These are phyloP conservation scores for Neopestalotiopsis clavispora DNA, from an alignment of 2,329 filamentous ascomycete genomes.

Conservation along the genomic window DNA sequence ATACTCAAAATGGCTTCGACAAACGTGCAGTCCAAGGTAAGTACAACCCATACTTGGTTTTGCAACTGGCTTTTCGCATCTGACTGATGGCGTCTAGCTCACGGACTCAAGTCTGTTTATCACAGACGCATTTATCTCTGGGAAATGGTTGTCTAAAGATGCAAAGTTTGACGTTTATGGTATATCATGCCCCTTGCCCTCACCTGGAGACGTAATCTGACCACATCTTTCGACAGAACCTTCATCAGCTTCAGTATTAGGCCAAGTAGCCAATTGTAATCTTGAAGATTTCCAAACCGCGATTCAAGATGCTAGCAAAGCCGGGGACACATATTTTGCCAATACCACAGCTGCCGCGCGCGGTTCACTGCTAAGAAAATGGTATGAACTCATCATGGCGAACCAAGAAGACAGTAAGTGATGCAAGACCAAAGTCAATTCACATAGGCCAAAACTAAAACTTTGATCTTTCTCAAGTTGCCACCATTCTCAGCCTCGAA, in stretches of 20 bases:
- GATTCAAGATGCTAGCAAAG: background rate
- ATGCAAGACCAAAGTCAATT: too few species aligned
- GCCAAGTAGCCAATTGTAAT: background rate
- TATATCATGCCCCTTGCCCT: background rate
- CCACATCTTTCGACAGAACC: background rate
- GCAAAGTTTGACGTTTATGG: background rate
- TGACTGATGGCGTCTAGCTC: background rate
- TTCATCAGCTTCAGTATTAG: background rate
- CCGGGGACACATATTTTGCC: background rate
- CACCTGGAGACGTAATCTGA: background rate
- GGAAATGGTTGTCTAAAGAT: background rate
- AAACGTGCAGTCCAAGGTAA: background rate
- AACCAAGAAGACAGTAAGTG: conserved; percentile 6
- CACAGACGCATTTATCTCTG: background rate
- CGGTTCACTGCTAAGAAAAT: background rate
- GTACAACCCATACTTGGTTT: background rate
- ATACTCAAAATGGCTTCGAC: background rate
- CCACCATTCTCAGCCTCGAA: conserved; percentile 48
- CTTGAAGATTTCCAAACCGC: background rate
- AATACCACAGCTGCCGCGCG: background rate
- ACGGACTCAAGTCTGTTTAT: background rate
- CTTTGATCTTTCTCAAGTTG: background rate
- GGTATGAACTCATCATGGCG: background rate
- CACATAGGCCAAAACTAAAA: background rate
- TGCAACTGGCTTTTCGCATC: background rate